Evolutionary conservation across 495 filamentous ascomycete species (phyloP).

Genomic region (Opeltia flavorubescens): DNA sequence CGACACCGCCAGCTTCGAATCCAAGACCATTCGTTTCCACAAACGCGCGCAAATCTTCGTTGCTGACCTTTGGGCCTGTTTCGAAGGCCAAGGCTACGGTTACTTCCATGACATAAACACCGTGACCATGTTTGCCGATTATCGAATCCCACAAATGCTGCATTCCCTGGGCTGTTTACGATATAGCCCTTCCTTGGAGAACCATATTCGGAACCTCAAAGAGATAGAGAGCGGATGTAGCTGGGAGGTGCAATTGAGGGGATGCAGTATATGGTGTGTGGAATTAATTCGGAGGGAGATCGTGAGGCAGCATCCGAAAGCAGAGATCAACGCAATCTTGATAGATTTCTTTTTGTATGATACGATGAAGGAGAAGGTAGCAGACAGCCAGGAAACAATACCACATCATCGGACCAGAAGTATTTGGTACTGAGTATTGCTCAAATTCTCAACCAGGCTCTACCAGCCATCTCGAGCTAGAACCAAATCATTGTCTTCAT

Average conservation of each 20-base stretch:
- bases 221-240: constrained; percentile 53
- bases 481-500: neutral
- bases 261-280: constrained; percentile 84
- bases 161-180: constrained; percentile 66
- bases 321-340: constrained; percentile 68
- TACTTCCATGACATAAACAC: constrained; percentile 83
- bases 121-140: constrained; percentile 97
- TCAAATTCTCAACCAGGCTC: no score
- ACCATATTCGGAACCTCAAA: constrained; percentile 46
- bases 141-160: constrained; percentile 89
- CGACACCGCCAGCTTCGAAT: constrained; percentile 62
- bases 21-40: constrained; percentile 62
- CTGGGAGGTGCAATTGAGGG: constrained; percentile 83
- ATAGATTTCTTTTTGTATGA: constrained; percentile 98
- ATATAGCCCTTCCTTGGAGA: constrained; percentile 67
- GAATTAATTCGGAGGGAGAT: constrained; percentile 86
- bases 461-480: neutral
- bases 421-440: constrained; percentile 96
- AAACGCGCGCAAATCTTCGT: constrained; percentile 94
- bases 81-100: constrained; percentile 66
- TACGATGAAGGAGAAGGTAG: constrained; percentile 71
- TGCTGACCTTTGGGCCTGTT: constrained; percentile 91
- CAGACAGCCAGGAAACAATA: constrained; percentile 40
- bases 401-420: constrained; percentile 90
- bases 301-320: constrained; percentile 50